phyloP scores from a whole-genome alignment of 2,329 filamentous ascomycete species.

The Calonectria fujianensis region DNA sequence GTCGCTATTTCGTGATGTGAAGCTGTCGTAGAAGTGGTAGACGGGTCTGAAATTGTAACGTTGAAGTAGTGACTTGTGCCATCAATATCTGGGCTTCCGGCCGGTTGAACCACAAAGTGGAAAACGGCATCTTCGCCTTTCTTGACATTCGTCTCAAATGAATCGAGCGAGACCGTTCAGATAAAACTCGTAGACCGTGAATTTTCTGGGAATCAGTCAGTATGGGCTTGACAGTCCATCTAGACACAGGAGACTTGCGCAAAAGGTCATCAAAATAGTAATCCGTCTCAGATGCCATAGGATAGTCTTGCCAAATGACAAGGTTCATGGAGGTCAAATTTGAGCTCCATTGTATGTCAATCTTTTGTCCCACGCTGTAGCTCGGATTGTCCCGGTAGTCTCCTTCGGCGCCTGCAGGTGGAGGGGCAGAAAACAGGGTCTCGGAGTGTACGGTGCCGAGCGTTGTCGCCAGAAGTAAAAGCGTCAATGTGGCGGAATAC shows the following conservation, averaged over 20 bases:
- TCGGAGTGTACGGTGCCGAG: background rate
- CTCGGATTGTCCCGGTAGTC: slow-evolving; percentile 52
- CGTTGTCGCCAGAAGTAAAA: background rate
- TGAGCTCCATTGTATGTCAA: slow-evolving; percentile 52
- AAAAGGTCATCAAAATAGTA: slow-evolving; percentile 14
- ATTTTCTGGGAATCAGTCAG: slow-evolving; percentile 44
- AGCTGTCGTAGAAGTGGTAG: slow-evolving; percentile 1
- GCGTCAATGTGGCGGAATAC: background rate
- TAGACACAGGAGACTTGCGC: background rate
- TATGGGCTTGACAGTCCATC: accelerated
- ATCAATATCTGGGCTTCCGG: slow-evolving; percentile 38
- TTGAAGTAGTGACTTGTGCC: slow-evolving; percentile 50
- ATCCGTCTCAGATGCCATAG: slow-evolving; percentile 34
- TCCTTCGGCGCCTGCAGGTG: background rate
- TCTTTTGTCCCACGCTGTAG: slow-evolving; percentile 48
- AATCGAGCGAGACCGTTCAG: slow-evolving; percentile 47
- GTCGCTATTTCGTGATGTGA: slow-evolving; percentile 11
- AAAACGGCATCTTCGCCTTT: slow-evolving; percentile 45
- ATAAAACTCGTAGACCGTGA: slow-evolving; percentile 47
- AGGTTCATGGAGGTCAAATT: slow-evolving; percentile 46
- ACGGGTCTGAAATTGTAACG: slow-evolving; percentile 40
- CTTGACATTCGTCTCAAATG: slow-evolving; percentile 35
- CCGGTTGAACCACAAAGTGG: slow-evolving; percentile 44
- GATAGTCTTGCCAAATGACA: slow-evolving; percentile 52
- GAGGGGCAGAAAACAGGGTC: slow-evolving; percentile 22